Evolutionary conservation across 441 rosid species (phyloP).

Genomic region (Syzygium malaccense): DNA sequence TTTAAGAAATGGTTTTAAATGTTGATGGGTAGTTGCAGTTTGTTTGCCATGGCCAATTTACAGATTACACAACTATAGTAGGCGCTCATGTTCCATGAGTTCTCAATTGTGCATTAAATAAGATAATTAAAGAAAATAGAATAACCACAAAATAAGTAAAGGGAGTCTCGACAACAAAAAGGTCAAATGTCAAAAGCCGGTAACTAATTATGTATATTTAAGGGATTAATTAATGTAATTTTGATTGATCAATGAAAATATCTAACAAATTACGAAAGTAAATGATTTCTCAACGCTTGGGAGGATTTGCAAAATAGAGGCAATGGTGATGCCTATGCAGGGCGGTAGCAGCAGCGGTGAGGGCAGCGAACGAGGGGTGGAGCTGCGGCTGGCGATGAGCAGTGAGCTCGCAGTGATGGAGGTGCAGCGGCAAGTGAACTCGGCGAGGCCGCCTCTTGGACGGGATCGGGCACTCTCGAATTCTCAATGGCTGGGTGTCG

Average conservation of each 20-base stretch:
- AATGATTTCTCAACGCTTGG: not conserved
- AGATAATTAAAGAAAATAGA: not conserved
- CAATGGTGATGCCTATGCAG: too few relatives aligned
- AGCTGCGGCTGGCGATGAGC: too few relatives aligned
- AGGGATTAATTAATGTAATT: not conserved
- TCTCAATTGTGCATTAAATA: not conserved
- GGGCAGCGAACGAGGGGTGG: too few relatives aligned
- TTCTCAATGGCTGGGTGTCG: too few relatives aligned
- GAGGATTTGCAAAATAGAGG: not conserved
- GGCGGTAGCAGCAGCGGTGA: too few relatives aligned
- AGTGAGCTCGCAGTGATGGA: too few relatives aligned
- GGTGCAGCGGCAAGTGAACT: too few relatives aligned
- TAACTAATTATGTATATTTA: not conserved
- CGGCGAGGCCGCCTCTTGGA: too few relatives aligned
- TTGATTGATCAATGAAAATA: not conserved
- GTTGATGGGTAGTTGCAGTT: not conserved
- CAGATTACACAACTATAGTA: not conserved
- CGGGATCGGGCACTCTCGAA: too few relatives aligned
- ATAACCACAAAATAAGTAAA: not conserved
- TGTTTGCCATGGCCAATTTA: not conserved
- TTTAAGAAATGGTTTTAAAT: not conserved
- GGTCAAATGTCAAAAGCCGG: not conserved
- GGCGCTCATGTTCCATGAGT: not conserved
- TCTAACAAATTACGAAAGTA: not conserved
- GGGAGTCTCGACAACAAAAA: not conserved